Evolutionary conservation across 75 land plant species (phyloP).

Genomic region (Picea sitchensis): DNA sequence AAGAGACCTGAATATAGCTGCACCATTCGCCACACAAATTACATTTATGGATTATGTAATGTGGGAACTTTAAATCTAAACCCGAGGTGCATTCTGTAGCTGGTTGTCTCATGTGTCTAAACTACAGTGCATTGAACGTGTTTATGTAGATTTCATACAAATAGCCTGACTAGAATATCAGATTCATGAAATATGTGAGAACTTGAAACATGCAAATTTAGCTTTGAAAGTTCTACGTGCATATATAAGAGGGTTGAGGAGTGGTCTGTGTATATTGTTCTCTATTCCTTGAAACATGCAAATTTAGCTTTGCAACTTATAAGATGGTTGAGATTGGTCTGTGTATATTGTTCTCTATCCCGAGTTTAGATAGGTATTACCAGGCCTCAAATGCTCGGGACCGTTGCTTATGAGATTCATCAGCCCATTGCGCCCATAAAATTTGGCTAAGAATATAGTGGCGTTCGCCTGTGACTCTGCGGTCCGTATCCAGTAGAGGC

Average conservation of each 20-base stretch:
- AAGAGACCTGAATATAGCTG: constrained; percentile 20
- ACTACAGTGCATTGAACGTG: too few species aligned
- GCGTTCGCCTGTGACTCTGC: constrained; percentile 3
- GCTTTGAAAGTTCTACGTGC: too few species aligned
- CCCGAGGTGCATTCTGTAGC: too few species aligned
- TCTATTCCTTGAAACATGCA: too few species aligned
- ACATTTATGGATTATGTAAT: background rate
- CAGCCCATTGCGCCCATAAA: background rate
- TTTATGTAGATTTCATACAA: background rate
- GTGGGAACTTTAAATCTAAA: too few species aligned
- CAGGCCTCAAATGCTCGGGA: background rate
- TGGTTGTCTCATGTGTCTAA: too few species aligned
- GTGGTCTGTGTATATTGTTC: too few species aligned
- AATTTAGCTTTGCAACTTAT: too few species aligned
- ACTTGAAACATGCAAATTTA: too few species aligned
- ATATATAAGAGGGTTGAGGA: too few species aligned
- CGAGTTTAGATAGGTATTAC: background rate
- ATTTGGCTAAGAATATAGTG: constrained; percentile 2
- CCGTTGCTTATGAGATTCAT: background rate
- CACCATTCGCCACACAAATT: background rate
- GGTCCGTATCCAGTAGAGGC: background rate
- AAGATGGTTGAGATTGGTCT: too few species aligned
- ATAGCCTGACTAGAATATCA: background rate
- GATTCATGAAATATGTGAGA: background rate
- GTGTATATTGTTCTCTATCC: too few species aligned